These are phyloP conservation scores for Phytophthora lateralis DNA, from an alignment of 352 stramenopile species.

Conservation along the genomic window DNA sequence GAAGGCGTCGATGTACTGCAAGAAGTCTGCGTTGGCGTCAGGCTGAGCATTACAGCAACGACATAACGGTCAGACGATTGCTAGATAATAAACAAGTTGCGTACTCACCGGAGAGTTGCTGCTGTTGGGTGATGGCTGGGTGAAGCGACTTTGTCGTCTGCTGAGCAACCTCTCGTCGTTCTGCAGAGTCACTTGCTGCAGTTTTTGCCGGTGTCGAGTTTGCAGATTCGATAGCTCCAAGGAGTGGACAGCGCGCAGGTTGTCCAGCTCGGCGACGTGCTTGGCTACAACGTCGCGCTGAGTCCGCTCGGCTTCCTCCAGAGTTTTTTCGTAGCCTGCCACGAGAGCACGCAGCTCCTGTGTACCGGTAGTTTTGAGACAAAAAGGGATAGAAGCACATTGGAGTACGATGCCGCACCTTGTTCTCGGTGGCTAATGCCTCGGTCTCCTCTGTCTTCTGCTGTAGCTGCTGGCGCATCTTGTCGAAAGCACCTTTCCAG, in stretches of 20 bases:
- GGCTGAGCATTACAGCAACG: slow-evolving; percentile 2
- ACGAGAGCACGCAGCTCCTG: slow-evolving; percentile 55
- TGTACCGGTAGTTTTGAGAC: background rate
- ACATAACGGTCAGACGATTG: slow-evolving; percentile 2
- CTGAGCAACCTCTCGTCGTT: slow-evolving; percentile 53
- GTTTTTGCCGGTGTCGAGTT: slow-evolving; percentile 53
- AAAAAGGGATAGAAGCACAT: background rate
- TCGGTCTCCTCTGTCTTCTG: slow-evolving; percentile 37
- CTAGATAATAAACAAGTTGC: background rate
- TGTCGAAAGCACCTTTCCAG: slow-evolving; percentile 76
- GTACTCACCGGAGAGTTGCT: slow-evolving; percentile 3
- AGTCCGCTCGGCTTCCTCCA: slow-evolving; percentile 40
- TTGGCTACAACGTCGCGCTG: slow-evolving; percentile 39
- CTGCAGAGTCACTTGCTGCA: slow-evolving; percentile 46
- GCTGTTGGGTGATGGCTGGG: slow-evolving; percentile 1
- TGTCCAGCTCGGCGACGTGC: slow-evolving; percentile 54
- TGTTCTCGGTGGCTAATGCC: slow-evolving; percentile 47
- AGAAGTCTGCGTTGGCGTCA: slow-evolving; percentile 53
- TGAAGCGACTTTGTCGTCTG: slow-evolving; percentile 28
- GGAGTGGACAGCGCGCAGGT: slow-evolving; percentile 47
- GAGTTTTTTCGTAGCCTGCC: slow-evolving; percentile 43
- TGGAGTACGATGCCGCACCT: slow-evolving; percentile 24
- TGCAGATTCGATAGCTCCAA: slow-evolving; percentile 60
- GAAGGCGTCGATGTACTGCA: slow-evolving; percentile 74
- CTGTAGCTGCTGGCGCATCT: slow-evolving; percentile 51